These are phyloP conservation scores for Brettanomyces sp. DNA, from an alignment of 805 yeast genomes.

Conservation along the genomic window DNA sequence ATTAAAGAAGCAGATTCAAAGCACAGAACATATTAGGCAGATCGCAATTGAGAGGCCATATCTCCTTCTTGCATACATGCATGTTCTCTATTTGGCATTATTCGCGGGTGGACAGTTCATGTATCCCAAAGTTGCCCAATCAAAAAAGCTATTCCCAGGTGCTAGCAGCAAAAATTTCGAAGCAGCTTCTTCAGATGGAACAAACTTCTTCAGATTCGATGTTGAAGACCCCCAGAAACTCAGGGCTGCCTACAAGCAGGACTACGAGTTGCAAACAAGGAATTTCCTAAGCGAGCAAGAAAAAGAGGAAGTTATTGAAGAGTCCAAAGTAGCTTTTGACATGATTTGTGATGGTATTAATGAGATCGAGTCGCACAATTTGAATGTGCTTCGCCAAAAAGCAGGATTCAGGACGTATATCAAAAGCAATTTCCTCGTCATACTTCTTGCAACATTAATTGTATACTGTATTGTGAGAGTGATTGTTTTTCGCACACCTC, in stretches of 20 bases:
- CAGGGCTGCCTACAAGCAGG: constrained; percentile 59
- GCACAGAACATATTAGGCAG: constrained; percentile 48
- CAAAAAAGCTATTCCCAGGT: constrained; percentile 69
- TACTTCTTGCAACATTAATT: constrained; percentile 26
- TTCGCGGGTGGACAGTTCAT: constrained; percentile 80
- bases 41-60: constrained; percentile 57
- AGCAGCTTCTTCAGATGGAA: constrained; percentile 52
- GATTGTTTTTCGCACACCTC: constrained; percentile 10
- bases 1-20: constrained; percentile 52
- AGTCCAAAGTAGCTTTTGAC: constrained; percentile 54
- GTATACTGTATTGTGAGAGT: constrained; percentile 28
- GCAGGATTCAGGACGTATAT: constrained; percentile 45
- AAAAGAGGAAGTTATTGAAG: constrained; percentile 61
- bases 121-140: constrained; percentile 54
- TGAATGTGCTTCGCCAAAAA: constrained; percentile 43
- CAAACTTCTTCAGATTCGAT: constrained; percentile 65
- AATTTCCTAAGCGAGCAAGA: constrained; percentile 59
- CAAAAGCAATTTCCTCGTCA: constrained; percentile 39
- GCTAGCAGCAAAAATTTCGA: constrained; percentile 56
- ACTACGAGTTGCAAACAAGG: constrained; percentile 71
- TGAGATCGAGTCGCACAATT: constrained; percentile 62
- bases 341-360: constrained; percentile 51
- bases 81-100: constrained; percentile 74
- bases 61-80: constrained; percentile 69
- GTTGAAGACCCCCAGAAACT: constrained; percentile 53